phyloP scores from a whole-genome alignment of 2,329 filamentous ascomycete species.

The Xylaria sp. region DNA sequence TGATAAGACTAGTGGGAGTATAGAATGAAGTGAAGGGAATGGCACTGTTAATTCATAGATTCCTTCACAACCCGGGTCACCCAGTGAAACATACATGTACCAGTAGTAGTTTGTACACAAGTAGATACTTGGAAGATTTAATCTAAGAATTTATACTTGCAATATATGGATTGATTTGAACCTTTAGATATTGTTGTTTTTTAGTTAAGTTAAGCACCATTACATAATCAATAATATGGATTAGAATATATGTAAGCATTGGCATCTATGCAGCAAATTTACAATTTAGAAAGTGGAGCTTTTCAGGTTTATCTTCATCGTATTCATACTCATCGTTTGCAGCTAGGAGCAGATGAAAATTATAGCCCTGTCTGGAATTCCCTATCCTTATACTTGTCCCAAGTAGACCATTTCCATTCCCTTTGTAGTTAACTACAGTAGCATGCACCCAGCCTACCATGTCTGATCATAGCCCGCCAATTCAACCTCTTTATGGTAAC shows the following conservation, averaged over 20 bases:
- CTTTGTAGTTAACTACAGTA: background rate
- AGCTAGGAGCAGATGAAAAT: background rate
- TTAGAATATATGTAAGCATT: background rate
- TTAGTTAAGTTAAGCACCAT: too few species aligned
- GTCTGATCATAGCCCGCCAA: background rate
- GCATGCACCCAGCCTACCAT: too few species aligned
- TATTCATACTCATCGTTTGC: background rate
- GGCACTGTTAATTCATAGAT: background rate
- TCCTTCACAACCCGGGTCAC: background rate
- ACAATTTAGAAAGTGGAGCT: background rate
- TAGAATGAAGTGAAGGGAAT: background rate
- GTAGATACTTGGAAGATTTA: background rate
- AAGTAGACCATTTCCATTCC: background rate
- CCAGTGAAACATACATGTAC: background rate
- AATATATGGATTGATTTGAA: background rate
- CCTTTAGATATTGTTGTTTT: too few species aligned
- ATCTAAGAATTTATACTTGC: background rate
- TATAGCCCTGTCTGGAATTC: background rate
- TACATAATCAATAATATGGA: background rate
- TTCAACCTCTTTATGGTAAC: conserved; percentile 19
- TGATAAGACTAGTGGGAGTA: background rate
- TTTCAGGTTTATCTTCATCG: background rate
- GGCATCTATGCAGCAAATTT: background rate
- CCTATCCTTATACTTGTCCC: background rate
- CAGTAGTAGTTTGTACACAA: background rate